phyloP scores from a whole-genome alignment of 345 rosid genomes.

The Ceriops zippeliana region DNA sequence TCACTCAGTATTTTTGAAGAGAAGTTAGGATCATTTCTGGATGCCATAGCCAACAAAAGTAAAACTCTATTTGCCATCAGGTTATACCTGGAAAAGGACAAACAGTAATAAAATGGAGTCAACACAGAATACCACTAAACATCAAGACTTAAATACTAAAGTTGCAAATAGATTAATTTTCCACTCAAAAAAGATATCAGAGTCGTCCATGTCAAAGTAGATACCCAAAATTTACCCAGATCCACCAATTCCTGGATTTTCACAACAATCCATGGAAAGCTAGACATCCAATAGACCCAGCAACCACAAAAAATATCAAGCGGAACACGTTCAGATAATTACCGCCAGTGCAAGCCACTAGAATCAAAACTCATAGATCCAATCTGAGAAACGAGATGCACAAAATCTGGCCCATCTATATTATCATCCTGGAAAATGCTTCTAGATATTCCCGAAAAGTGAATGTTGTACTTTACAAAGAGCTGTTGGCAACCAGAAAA shows the following conservation, averaged over 20 bases:
- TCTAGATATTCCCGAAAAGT: conserved; percentile 83
- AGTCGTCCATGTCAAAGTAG: too few species aligned
- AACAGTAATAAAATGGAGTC: background rate
- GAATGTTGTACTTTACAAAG: conserved; percentile 95
- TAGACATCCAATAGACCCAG: conserved; percentile 10
- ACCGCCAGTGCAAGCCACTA: conserved; percentile 93
- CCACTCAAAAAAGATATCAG: background rate
- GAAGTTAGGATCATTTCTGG: conserved; percentile 59
- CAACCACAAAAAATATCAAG: conserved; percentile 13
- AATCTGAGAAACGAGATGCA: conserved; percentile 79
- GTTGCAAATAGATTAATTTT: background rate
- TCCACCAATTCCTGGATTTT: conserved; percentile 1
- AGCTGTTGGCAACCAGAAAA: conserved; percentile 52
- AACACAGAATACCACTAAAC: conserved; percentile 1
- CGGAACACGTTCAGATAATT: conserved; percentile 24
- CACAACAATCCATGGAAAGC: background rate
- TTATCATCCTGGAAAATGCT: conserved; percentile 67
- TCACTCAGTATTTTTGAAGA: conserved; percentile 72
- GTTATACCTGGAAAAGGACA: conserved; percentile 60
- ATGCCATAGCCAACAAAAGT: conserved; percentile 87
- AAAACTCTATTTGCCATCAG: conserved; percentile 98
- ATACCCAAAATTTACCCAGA: background rate
- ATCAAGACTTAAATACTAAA: background rate
- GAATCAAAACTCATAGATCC: conserved; percentile 90
- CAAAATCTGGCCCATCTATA: conserved; percentile 60